Evolutionary conservation across 2,329 filamentous ascomycete species (phyloP).

Genomic region (Alternaria rosae): DNA sequence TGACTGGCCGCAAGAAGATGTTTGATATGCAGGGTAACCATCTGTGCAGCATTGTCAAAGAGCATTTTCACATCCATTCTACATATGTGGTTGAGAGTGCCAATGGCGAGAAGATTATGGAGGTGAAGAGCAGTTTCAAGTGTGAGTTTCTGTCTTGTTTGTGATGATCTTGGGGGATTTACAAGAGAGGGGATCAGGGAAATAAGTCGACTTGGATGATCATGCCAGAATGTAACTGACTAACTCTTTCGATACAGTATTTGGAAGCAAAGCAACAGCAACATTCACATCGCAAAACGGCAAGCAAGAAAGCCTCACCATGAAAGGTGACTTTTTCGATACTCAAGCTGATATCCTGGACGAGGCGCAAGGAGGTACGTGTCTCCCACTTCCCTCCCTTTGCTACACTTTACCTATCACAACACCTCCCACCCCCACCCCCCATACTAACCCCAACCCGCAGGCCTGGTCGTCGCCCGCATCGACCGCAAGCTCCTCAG

Average conservation of each 20-base stretch:
- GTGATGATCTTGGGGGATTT: background rate
- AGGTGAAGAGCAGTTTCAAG: slow-evolving; percentile 64
- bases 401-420: background rate
- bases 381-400: background rate
- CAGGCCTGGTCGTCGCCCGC: slow-evolving; percentile 60
- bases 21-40: slow-evolving; percentile 61
- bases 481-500: slow-evolving; percentile 68
- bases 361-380: slow-evolving; percentile 46
- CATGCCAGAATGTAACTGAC: background rate
- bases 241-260: slow-evolving; percentile 56
- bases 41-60: slow-evolving; percentile 66
- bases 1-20: slow-evolving; percentile 65
- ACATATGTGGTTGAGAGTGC: slow-evolving; percentile 61
- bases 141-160: slow-evolving; percentile 50
- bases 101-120: slow-evolving; percentile 58
- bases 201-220: too few species aligned
- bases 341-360: slow-evolving; percentile 65
- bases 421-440: background rate
- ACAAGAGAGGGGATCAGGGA: too few species aligned
- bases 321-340: slow-evolving; percentile 70
- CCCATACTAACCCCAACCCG: background rate
- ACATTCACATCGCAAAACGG: slow-evolving; percentile 55
- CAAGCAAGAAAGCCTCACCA: slow-evolving; percentile 45
- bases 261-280: slow-evolving; percentile 63
- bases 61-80: slow-evolving; percentile 59